Conservation (phyloP, 1,139 yeast genomes). For the Zygosaccharomyces sapae region DNA sequence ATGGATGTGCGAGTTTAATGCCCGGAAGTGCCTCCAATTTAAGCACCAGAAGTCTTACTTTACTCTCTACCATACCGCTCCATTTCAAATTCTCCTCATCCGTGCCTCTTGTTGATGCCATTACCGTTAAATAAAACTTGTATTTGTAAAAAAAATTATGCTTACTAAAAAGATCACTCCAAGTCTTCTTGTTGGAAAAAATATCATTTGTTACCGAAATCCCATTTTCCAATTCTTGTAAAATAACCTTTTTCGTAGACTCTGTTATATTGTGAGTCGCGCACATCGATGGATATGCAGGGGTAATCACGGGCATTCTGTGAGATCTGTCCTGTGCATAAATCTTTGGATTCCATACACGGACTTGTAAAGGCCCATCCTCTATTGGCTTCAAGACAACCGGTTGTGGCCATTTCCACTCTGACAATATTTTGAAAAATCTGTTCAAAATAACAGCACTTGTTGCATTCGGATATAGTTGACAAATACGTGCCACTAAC, state of each 20-base stretch:
- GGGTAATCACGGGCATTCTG: constrained; percentile 98
- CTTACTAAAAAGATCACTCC: constrained; percentile 72
- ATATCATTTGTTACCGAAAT: constrained; percentile 68
- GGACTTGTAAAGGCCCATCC: constrained; percentile 93
- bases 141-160: constrained; percentile 80
- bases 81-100: constrained; percentile 82
- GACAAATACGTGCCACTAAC: constrained; percentile 96
- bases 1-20: constrained; percentile 83
- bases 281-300: constrained; percentile 99
- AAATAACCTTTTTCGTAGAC: constrained; percentile 77
- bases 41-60: constrained; percentile 70
- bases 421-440: constrained; percentile 76
- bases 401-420: constrained; percentile 99
- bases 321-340: constrained; percentile 87
- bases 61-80: constrained; percentile 92
- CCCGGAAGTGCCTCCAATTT: constrained; percentile 77
- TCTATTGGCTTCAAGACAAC: constrained; percentile 87
- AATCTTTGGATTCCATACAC: constrained; percentile 94
- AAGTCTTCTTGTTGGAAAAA: constrained; percentile 53
- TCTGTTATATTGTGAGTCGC: constrained; percentile 93
- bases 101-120: constrained; percentile 67
- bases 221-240: constrained; percentile 74
- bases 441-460: constrained; percentile 85
- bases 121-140: constrained; percentile 79
- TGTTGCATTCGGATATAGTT: constrained; percentile 91